Evolutionary conservation across 2,329 filamentous ascomycete genomes (phyloP), one percentile per base, ranked within the genome.

Genomic region (Aureobasidium sp.): DNA sequence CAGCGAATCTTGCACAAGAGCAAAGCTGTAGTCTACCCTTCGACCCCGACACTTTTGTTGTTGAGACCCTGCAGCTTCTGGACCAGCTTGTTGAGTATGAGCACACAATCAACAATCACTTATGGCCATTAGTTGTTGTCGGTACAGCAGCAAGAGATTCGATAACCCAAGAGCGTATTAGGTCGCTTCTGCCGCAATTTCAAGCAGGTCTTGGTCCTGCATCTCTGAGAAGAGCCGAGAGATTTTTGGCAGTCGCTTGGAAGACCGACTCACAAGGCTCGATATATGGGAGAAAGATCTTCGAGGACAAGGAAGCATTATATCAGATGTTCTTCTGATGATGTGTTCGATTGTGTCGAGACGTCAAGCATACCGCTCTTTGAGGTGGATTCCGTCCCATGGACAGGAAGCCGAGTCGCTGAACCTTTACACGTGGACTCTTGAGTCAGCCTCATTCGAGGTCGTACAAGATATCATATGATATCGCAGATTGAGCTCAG

Each of bases 291-390:
- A 27, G 29, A 12, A 59, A 13, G 5, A 59, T 48, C 20, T 48
- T 59, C 43, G 26, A 39, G 20, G 43, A 59, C 32, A 46, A 12
- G 32, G 43, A 59, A 10, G 55, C 43, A 15, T 20, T 59, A 13
- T 39, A 48, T 20, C 55, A 59, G 20, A 59, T 59, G 55, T 59
- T 59, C 43, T 47, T 59, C 32, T 59, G 55, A 59, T 26, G 27
- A 52, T 15, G 3, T 3, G 15, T 7, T 17, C 15, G 9, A 3
- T 32, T 5, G 5, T 8, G 8, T 32, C 29, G 29, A 39, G 36
- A 39, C 36, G 36, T 13, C 13, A 39, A 39, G 36, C 36, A 39
- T 39, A 20, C 20, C 20, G 20, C 20, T 20, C 20, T 20, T 20
- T 20, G 20, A 20, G 20, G 20, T 20, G 20, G 20, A 20, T 20